Evolutionary conservation across 2,329 filamentous ascomycete genomes (phyloP), one percentile per base, ranked within the genome.

Genomic region (Ophiostoma quercus): DNA sequence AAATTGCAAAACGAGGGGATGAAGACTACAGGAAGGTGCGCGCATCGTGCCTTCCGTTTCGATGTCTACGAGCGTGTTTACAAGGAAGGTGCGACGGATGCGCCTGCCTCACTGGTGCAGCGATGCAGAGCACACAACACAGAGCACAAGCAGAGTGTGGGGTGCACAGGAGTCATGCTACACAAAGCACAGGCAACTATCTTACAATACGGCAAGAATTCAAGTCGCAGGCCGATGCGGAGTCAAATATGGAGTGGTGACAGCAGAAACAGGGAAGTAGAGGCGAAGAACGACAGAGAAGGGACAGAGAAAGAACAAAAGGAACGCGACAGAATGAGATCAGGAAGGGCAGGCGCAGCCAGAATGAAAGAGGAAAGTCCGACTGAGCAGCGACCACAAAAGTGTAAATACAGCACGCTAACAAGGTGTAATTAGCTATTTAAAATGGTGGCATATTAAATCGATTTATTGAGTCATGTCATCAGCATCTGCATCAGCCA

Each of bases 131-230:
- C 39, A 41, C 39, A 41, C 1, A 3, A 14, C n/a, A 57, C 47
- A 22, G 51, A 22, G n/a, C n/a, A 57, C n/a, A 29, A 25, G 12
- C 51, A 57, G n/a, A n/a, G 22, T 57, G n/a, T 12, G 57, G 57
- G 57, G 57, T 32, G 57, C 25, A 63, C 57, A 63, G 57, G 29
- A n/a, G 29, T 63, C 57, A 63, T 63, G 57, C 57, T 19, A 34
- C 34, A 34, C 34, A 34, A 34, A 34, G 34, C 25, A 29, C 25
- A 29, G 25, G 25, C 34, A 34, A 34, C 34, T 34, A 34, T 34
- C 3, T 3, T 34, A 34, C 34, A 34, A 34, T 34, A 34, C 34
- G 34, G 34, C 34, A 8, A 34, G 34, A 34, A 34, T 19, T 25
- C 11, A 19, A 16, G 9, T 25, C 8, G 51, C n/a, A 29, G 12